Conservation (phyloP, 192 early-diverging fungal species). For the Coemansia sp. region DNA sequence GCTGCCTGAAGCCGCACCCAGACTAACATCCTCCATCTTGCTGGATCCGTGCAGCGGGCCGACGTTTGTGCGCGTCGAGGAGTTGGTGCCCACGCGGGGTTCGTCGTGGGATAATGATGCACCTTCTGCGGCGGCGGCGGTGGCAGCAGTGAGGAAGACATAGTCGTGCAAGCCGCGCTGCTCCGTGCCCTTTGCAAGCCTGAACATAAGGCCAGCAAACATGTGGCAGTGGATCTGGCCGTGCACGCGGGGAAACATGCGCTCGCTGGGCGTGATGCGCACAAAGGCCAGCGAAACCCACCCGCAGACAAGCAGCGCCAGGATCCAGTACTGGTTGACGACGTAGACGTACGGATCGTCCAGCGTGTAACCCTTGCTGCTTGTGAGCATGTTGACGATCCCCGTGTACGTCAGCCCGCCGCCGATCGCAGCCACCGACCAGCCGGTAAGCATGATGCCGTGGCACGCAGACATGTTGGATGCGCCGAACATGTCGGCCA, state of each 20-base stretch:
- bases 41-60: neutral
- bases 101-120: neutral
- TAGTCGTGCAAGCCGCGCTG: constrained; percentile 54
- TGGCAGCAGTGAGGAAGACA: constrained; percentile 28
- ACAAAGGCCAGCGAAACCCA: constrained; percentile 63
- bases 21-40: neutral
- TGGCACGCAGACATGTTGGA: constrained; percentile 74
- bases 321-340: constrained; percentile 73
- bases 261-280: constrained; percentile 64
- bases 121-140: neutral
- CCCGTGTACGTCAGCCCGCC: constrained; percentile 72
- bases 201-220: constrained; percentile 57
- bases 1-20: neutral
- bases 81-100: neutral
- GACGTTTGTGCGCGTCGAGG: neutral
- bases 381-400: constrained; percentile 58
- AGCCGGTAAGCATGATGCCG: constrained; percentile 76
- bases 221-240: constrained; percentile 65
- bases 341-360: constrained; percentile 60
- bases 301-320: constrained; percentile 62
- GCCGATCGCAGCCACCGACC: constrained; percentile 74
- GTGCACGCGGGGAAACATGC: constrained; percentile 64
- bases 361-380: constrained; percentile 45
- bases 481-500: constrained; percentile 82
- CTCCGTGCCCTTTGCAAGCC: constrained; percentile 47